phyloP scores from a whole-genome alignment of 495 filamentous ascomycete genomes.

The Podospora pseudocomata region DNA sequence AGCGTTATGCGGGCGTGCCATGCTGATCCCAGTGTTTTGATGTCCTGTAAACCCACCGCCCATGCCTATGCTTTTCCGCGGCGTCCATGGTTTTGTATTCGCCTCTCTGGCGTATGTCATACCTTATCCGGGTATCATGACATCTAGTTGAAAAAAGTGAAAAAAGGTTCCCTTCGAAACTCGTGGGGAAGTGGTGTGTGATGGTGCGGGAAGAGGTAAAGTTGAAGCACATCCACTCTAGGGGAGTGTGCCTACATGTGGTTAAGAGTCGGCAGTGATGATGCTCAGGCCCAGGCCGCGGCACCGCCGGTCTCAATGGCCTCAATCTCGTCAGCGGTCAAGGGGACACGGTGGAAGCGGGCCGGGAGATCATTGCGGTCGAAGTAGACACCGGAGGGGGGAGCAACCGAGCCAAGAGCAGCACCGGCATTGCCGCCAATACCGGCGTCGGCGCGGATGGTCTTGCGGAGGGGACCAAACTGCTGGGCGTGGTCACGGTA shows the following conservation, averaged over 20 bases:
- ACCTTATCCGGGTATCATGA: constrained; percentile 3
- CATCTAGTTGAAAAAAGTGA: not conserved
- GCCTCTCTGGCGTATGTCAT: constrained; percentile 3
- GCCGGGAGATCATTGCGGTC: constrained; percentile 83
- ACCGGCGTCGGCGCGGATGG: constrained; percentile 46
- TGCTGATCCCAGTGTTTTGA: not conserved
- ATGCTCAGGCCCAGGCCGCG: constrained; percentile 36
- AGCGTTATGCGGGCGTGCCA: not conserved
- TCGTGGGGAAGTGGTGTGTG: not conserved
- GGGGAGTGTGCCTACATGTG: not conserved
- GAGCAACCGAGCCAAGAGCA: constrained; percentile 65
- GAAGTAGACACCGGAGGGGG: constrained; percentile 73
- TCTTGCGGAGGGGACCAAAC: constrained; percentile 77
- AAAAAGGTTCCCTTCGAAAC: not conserved
- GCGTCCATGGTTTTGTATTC: not conserved
- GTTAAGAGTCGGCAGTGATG: not conserved
- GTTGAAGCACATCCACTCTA: not conserved
- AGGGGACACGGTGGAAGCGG: constrained; percentile 71
- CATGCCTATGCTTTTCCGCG: constrained; percentile 3
- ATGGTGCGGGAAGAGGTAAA: not conserved
- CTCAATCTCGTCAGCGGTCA: constrained; percentile 83
- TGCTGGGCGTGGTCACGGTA: constrained; percentile 93
- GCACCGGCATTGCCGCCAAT: constrained; percentile 65
- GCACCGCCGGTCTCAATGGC: constrained; percentile 91
- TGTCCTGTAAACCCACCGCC: not conserved